A percentile compares a stretch with the other conserved stretches of the same genome.
phyloP scores from a whole-genome alignment of 177 flowering plant species.

The Vitis hybrid region DNA sequence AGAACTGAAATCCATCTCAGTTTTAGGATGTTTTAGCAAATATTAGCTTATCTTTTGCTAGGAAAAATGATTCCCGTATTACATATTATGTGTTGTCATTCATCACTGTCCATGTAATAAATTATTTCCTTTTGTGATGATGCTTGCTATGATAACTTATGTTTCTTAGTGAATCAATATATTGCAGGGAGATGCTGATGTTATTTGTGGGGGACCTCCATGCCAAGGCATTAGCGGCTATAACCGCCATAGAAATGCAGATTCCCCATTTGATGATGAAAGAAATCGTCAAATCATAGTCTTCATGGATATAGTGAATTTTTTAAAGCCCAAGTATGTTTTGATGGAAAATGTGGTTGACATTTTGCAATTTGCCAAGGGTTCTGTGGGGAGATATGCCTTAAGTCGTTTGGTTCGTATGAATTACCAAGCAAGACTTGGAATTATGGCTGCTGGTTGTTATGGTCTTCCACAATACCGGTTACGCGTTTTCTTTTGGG shows the following conservation, averaged over 20 bases:
- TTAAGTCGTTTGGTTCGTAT: constrained; percentile 56
- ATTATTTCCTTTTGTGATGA: background rate
- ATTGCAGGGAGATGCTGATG: constrained; percentile 60
- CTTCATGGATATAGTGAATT: constrained; percentile 64
- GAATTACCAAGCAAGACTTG: constrained; percentile 70
- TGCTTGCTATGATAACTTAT: background rate
- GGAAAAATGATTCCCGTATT: too few species aligned
- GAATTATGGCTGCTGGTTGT: constrained; percentile 68
- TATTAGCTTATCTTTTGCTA: too few species aligned
- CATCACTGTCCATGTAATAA: too few species aligned
- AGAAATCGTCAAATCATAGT: constrained; percentile 56
- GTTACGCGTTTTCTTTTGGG: constrained; percentile 70
- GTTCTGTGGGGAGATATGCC: constrained; percentile 63
- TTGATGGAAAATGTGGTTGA: constrained; percentile 72
- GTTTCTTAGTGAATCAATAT: background rate
- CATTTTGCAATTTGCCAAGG: constrained; percentile 53
- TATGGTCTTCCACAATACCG: constrained; percentile 78
- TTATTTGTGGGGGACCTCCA: constrained; percentile 20
- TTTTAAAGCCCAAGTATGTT: constrained; percentile 56
- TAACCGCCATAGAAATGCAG: constrained; percentile 48
- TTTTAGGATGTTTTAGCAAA: too few species aligned
- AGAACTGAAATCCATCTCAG: too few species aligned
- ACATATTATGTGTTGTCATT: too few species aligned
- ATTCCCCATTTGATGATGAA: constrained; percentile 54
- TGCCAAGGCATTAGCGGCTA: constrained; percentile 72